Percentiles rank a stretch among this genome's conserved stretches.
phyloP scores from a whole-genome alignment of 2,329 filamentous ascomycete genomes.

The Tolypocladium ovalisporum region DNA sequence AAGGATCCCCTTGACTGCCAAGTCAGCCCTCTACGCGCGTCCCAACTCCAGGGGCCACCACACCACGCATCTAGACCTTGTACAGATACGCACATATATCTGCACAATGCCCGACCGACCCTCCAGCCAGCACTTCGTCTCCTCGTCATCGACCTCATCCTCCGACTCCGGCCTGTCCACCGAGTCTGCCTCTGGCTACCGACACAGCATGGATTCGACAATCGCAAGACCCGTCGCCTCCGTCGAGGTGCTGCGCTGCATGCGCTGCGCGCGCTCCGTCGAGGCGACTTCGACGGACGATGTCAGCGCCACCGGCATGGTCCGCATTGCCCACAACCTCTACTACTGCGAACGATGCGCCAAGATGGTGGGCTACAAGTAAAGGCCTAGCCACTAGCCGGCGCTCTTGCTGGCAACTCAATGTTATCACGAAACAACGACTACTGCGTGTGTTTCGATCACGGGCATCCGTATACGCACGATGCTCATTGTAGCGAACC shows the following conservation, averaged over 20 bases:
- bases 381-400: slow-evolving; percentile 15
- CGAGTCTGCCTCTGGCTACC: slow-evolving; percentile 18
- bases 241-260: slow-evolving; percentile 51
- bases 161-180: slow-evolving; percentile 31
- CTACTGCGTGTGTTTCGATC: not conserved
- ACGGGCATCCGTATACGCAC: not conserved
- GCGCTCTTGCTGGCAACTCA: not conserved
- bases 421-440: not conserved
- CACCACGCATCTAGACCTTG: not conserved
- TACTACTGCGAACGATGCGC: slow-evolving; percentile 58
- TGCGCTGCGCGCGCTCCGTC: slow-evolving; percentile 48
- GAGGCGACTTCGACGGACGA: slow-evolving; percentile 53
- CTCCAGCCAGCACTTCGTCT: slow-evolving; percentile 9
- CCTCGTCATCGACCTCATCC: slow-evolving; percentile 17
- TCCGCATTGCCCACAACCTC: slow-evolving; percentile 52
- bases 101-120: slow-evolving; percentile 6
- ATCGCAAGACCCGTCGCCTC: slow-evolving; percentile 33
- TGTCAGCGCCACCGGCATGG: slow-evolving; percentile 47
- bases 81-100: not conserved
- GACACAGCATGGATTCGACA: slow-evolving; percentile 38
- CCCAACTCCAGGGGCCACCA: not conserved
- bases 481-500: not conserved
- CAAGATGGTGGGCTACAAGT: slow-evolving; percentile 53
- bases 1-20: not conserved
- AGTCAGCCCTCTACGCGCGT: not conserved